Percentiles rank a stretch among this genome's conserved stretches.
Conservation (phyloP, 306 rosid species). For the Trifolium fragiferum region DNA sequence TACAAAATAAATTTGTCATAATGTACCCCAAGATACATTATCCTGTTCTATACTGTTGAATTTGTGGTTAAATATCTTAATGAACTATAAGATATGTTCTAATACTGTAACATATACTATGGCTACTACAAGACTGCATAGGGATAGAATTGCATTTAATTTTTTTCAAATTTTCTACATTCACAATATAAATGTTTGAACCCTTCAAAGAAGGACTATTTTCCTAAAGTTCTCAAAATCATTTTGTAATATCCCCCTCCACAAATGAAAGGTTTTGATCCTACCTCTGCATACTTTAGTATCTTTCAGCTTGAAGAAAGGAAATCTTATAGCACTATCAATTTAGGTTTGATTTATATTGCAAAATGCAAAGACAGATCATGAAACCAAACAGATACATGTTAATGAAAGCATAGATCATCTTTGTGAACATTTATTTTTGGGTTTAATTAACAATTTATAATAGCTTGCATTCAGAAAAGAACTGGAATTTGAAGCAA, state of each 20-base stretch:
- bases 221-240: constrained; percentile 12
- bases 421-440: constrained; percentile 8
- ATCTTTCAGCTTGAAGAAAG: constrained; percentile 19
- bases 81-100: too few relatives aligned
- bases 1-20: constrained; percentile 13
- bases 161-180: constrained; percentile 14
- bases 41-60: constrained; percentile 6
- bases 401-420: constrained; percentile 29
- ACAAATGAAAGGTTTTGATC: neutral
- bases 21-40: constrained; percentile 32
- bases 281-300: constrained; percentile 18
- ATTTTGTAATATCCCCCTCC: constrained; percentile 1
- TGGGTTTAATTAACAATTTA: constrained; percentile 27
- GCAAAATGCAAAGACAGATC: constrained; percentile 22
- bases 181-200: constrained; percentile 10
- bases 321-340: constrained; percentile 5
- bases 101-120: too few relatives aligned
- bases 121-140: neutral
- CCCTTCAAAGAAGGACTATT: constrained; percentile 13
- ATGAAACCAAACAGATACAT: constrained; percentile 28
- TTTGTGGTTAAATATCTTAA: too few relatives aligned
- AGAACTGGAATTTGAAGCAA: constrained; percentile 26
- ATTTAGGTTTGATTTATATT: constrained; percentile 10
- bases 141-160: constrained; percentile 5
- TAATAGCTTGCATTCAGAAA: constrained; percentile 27